Conservation (phyloP, 139 green algal genomes). For the Nannochloris sp. region DNA sequence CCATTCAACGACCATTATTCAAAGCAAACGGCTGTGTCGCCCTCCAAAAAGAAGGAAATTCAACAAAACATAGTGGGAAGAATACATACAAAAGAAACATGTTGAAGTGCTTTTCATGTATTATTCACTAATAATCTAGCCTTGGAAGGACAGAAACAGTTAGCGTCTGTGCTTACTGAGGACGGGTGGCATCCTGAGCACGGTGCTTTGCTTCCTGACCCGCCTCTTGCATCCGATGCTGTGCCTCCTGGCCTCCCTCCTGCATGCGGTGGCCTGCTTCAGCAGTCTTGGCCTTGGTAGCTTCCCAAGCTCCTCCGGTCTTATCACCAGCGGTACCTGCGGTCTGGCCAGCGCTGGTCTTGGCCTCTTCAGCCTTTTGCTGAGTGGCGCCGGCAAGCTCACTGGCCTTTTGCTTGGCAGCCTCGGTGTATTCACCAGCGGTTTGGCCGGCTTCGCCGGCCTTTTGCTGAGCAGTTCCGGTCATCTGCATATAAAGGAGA, state of each 20-base stretch:
- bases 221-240: constrained; percentile 7
- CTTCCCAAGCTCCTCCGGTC: not conserved
- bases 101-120: not conserved
- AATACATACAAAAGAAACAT: constrained; percentile 4
- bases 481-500: constrained; percentile 1
- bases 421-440: not conserved
- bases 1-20: too few relatives aligned
- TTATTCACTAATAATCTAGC: too few relatives aligned
- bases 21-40: too few relatives aligned
- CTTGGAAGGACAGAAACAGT: too few relatives aligned
- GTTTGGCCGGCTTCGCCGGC: not conserved
- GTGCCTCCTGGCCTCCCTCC: not conserved
- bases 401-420: not conserved
- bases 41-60: not conserved
- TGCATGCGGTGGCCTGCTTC: not conserved
- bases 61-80: not conserved
- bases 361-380: not conserved
- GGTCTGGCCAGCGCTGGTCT: not conserved
- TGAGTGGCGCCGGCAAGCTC: not conserved
- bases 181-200: not conserved
- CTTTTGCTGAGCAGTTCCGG: not conserved
- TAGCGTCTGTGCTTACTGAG: not conserved
- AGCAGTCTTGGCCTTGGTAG: not conserved
- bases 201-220: not conserved
- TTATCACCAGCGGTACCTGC: not conserved